Percentiles rank a stretch among this genome's conserved stretches.
Evolutionary conservation across 139 green algal genomes (phyloP).

Genomic region (Chlamydomonas eustigma): DNA sequence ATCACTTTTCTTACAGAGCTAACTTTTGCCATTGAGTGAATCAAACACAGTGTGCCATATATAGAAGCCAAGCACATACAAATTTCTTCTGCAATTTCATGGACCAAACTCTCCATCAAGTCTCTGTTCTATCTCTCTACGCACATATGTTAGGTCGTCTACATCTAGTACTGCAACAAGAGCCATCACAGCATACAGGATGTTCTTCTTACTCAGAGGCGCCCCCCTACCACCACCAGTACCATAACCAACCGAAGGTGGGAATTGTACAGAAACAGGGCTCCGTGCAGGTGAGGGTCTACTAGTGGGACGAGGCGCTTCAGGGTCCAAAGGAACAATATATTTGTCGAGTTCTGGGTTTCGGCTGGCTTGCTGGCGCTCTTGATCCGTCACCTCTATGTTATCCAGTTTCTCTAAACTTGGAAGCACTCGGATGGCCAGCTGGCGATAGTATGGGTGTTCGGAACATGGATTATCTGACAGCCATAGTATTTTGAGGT

Average conservation of each 20-base stretch:
- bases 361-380: not conserved
- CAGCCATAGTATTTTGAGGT: constrained; percentile 54
- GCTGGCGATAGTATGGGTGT: constrained; percentile 40
- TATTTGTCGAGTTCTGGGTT: constrained; percentile 17
- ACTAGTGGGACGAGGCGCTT: not conserved
- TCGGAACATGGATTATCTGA: constrained; percentile 63
- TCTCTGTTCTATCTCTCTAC: constrained; percentile 49
- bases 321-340: not conserved
- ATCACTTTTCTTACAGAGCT: no score
- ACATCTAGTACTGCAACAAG: constrained; percentile 57
- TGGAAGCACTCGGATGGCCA: constrained; percentile 24
- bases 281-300: not conserved
- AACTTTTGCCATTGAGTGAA: no score
- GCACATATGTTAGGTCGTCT: constrained; percentile 48
- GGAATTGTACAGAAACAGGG: not conserved
- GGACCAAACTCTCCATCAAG: not conserved
- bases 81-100: no score
- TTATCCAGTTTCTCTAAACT: constrained; percentile 56
- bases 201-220: constrained; percentile 28
- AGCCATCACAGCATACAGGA: constrained; percentile 70
- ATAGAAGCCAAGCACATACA: no score
- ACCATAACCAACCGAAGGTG: not conserved
- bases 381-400: constrained; percentile 19
- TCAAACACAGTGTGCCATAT: no score
- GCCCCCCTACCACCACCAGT: not conserved